These are phyloP conservation scores for Microbotryomycetes sp. DNA, from an alignment of 1,284 basidiomycete genomes.

Conservation along the genomic window DNA sequence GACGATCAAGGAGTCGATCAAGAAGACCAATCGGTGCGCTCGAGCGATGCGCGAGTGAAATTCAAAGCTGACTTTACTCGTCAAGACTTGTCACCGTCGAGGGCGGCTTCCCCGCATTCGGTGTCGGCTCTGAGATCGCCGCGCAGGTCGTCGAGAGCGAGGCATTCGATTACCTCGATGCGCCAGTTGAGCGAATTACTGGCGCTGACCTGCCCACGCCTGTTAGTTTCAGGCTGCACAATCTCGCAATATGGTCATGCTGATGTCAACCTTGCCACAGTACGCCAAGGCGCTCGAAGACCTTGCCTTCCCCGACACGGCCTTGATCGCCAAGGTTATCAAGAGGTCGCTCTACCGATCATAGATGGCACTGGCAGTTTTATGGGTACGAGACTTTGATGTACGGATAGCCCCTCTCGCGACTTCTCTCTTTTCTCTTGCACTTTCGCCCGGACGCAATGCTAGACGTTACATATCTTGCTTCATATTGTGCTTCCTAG, in stretches of 20 bases:
- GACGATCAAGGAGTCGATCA: constrained; percentile 88
- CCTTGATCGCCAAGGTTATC: constrained; percentile 53
- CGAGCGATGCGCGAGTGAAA: background rate
- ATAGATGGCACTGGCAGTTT: background rate
- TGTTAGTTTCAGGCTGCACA: constrained; percentile 49
- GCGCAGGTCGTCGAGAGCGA: constrained; percentile 61
- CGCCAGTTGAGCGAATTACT: constrained; percentile 93
- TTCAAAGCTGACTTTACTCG: too few species aligned
- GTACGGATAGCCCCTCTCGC: background rate
- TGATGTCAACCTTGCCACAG: constrained; percentile 43
- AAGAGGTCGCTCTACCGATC: constrained; percentile 23
- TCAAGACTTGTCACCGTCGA: constrained; percentile 82
- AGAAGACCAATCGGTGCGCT: constrained; percentile 88
- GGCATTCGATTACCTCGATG: constrained; percentile 87
- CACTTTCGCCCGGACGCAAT: background rate
- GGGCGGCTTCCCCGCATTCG: constrained; percentile 97
- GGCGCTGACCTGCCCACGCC: constrained; percentile 95
- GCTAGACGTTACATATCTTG: background rate
- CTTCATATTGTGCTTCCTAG: background rate
- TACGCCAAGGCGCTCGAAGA: constrained; percentile 83
- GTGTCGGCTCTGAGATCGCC: constrained; percentile 93
- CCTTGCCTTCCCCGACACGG: constrained; percentile 84
- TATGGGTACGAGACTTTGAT: background rate
- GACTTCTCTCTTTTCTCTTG: background rate
- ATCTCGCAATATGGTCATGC: constrained; percentile 1